phyloP scores from a whole-genome alignment of 2,329 filamentous ascomycete species.

The Fusarium sp. region DNA sequence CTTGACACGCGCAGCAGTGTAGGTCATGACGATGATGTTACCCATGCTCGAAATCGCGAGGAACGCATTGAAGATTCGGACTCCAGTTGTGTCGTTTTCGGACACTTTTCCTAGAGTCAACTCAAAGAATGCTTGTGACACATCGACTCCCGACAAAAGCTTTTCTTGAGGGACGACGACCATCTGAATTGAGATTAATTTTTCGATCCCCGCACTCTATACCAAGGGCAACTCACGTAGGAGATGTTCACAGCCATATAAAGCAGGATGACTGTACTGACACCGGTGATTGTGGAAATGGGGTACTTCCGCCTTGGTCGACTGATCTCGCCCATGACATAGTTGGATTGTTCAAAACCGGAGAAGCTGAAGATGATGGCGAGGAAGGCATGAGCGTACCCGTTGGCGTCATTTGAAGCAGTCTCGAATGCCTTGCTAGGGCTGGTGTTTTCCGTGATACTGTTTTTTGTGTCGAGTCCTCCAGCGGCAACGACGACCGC shows the following conservation, averaged over 20 bases:
- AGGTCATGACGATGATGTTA: conserved; percentile 72
- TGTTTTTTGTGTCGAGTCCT: conserved; percentile 45
- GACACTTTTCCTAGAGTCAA: conserved; percentile 51
- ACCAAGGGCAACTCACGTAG: conserved; percentile 48
- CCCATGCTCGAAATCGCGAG: conserved; percentile 69
- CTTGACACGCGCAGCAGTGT: conserved; percentile 69
- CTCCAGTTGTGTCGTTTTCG: conserved; percentile 41
- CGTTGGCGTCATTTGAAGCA: conserved; percentile 48
- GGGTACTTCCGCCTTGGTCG: conserved; percentile 53
- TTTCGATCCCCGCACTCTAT: rapidly evolving
- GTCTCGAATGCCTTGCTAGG: conserved; percentile 44
- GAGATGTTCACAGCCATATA: conserved; percentile 58
- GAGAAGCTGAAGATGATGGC: conserved; percentile 60
- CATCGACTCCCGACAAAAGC: conserved; percentile 18
- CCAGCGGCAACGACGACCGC: conserved; percentile 53
- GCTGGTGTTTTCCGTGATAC: conserved; percentile 48
- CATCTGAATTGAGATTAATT: conserved; percentile 53
- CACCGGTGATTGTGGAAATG: conserved; percentile 49
- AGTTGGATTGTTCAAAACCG: conserved; percentile 58
- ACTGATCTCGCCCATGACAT: conserved; percentile 55
- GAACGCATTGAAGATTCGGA: conserved; percentile 63
- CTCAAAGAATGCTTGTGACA: conserved; percentile 56
- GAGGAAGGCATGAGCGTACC: conserved; percentile 59
- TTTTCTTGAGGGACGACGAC: conserved; percentile 51
- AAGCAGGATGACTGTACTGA: conserved; percentile 51